Conservation (phyloP, 78 protist species). For the Guillardia theta region DNA sequence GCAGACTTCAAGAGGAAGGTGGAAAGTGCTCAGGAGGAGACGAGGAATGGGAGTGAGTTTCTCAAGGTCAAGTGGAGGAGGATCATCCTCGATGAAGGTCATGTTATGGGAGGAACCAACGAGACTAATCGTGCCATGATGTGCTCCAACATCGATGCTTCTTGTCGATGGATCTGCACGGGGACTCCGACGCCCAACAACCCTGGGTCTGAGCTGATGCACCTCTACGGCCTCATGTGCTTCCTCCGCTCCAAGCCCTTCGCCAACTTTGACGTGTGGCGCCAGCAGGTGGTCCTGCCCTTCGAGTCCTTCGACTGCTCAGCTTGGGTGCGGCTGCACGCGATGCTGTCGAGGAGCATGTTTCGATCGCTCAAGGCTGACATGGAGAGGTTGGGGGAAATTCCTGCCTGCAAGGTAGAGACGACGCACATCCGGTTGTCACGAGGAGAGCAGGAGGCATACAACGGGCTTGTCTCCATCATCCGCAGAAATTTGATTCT, state of each 20-base stretch:
- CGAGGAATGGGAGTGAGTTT: background rate
- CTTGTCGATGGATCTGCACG: background rate
- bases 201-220: background rate
- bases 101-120: background rate
- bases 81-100: background rate
- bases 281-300: background rate
- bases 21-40: no score
- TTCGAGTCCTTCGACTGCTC: background rate
- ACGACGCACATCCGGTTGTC: background rate
- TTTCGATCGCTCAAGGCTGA: background rate
- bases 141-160: background rate
- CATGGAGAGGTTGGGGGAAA: background rate
- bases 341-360: background rate
- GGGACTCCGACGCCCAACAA: slow-evolving; percentile 5
- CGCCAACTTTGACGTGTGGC: background rate
- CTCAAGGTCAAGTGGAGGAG: background rate
- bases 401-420: background rate
- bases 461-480: background rate
- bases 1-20: no score
- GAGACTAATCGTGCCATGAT: slow-evolving; percentile 20
- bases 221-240: background rate
- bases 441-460: background rate
- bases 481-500: background rate
- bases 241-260: background rate
- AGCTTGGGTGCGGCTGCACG: background rate